These are phyloP conservation scores for Nemophila menziesii DNA, from an alignment of 257 asterid genomes.

Conservation along the genomic window DNA sequence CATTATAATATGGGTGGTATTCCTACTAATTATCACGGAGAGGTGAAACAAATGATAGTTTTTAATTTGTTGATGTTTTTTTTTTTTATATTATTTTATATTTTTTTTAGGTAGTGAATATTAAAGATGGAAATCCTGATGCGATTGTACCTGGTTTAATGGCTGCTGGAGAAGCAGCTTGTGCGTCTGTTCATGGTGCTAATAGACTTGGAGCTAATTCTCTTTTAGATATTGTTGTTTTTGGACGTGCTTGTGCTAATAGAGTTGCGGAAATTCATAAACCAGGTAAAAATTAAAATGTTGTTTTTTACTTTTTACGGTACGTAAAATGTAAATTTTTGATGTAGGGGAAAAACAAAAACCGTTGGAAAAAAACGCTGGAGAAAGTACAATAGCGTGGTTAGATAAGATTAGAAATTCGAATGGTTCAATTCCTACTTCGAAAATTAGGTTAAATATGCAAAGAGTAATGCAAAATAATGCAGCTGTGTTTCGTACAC, in stretches of 20 bases:
- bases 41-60: constrained; percentile 31
- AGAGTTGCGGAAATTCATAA: constrained; percentile 80
- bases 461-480: constrained; percentile 92
- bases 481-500: constrained; percentile 98
- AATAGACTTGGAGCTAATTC: constrained; percentile 98
- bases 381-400: constrained; percentile 89
- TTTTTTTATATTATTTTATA: not conserved
- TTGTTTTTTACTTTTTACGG: not conserved
- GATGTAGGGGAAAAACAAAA: constrained; percentile 69
- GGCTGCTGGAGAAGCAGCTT: constrained; percentile 99
- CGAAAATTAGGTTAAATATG: constrained; percentile 83
- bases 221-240: constrained; percentile 93
- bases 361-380: constrained; percentile 77
- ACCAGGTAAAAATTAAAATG: constrained; percentile 41
- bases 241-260: constrained; percentile 97
- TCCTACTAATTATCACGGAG: constrained; percentile 91
- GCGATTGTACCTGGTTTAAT: constrained; percentile 69
- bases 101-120: constrained; percentile 57
- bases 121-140: constrained; percentile 66
- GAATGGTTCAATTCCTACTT: constrained; percentile 84
- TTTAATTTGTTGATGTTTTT: not conserved
- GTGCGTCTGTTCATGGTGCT: constrained; percentile 99
- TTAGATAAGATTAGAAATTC: constrained; percentile 90
- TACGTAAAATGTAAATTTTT: not conserved
- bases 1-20: constrained; percentile 99